Base-by-base conservation (phyloP, 1,284 basidiomycete genomes). In the Trichosporon inkin region DNA sequence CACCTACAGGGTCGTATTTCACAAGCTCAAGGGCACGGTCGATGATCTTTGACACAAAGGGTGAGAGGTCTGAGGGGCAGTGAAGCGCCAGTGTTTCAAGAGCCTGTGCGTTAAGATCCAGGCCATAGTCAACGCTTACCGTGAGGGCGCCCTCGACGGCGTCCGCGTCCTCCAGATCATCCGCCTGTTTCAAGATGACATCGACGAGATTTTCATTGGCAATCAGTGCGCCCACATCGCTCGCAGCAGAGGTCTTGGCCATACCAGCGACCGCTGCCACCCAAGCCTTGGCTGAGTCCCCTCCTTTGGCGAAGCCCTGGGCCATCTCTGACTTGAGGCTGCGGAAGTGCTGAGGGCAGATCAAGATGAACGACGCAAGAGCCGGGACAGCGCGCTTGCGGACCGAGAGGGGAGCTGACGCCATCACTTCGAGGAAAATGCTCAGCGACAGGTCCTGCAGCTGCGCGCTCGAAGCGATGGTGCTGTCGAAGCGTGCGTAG, bases 331-430 rank as follows among this genome's bases (percentile, higher is more conserved):
- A 20, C 55, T 69, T 67, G n/a, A 76, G 49, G 1, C 49, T 51
- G 2, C 67, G 60, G 44, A 76, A 75, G 19, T 75, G 57, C 5
- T 39, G 35, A 5, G 72, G 67, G 36, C 67, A 69, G 32, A 70
- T 65, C 1, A 70, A 57, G 19, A 75, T 64, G 10, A 78, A 62
- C 10, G 71, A 68, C 0, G 71, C 61, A 6, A 98, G 79, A 0
- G 92, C 90, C 22, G 87, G 83, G 59, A 97, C 93, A 2, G 90
- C 87, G 57, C 92, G 88, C 79, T 96, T 96, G 56, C 92, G 86
- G 47, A 96, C 89, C 0, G 92, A 90, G 10, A 89, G 84, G 7
- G 92, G 86, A 10, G 85, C 69, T 71, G 91, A 87, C 10, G 82
- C 82, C 24, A 96, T 83, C 28, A 95, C 83, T 37, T 88, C 87